phyloP scores from a whole-genome alignment of 225 moss, liverwort and hornwort species.

The Antitrichia curtipendula region DNA sequence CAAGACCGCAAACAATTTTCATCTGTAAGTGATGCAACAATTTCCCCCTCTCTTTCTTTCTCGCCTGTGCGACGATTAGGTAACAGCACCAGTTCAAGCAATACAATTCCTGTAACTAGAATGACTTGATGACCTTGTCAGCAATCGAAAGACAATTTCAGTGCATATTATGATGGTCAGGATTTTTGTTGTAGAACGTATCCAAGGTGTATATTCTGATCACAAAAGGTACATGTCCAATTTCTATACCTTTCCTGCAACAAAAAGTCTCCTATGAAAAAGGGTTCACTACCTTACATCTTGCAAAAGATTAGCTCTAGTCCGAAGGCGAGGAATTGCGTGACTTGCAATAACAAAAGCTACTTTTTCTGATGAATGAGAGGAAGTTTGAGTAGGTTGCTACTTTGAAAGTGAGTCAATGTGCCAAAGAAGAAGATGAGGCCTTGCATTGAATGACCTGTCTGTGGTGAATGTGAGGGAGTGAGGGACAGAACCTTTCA shows the following conservation, averaged over 20 bases:
- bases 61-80: not conserved
- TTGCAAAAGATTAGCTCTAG: not conserved
- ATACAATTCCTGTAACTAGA: not conserved
- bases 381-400: not conserved
- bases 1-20: constrained; percentile 55
- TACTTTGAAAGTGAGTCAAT: not conserved
- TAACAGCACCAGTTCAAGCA: not conserved
- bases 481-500: not conserved
- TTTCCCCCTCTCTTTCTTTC: not conserved
- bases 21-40: constrained; percentile 21
- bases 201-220: not conserved
- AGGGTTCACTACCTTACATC: not conserved
- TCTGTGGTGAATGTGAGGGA: not conserved
- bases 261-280: not conserved
- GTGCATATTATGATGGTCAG: not conserved
- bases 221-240: not conserved
- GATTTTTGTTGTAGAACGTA: not conserved
- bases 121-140: not conserved
- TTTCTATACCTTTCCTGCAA: not conserved
- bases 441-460: not conserved
- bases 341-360: not conserved
- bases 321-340: not conserved
- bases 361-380: not conserved
- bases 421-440: not conserved
- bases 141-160: not conserved